A percentile compares a stretch with the other conserved stretches of the same genome.
Evolutionary conservation across 371 early-diverging fungal species (phyloP).

Genomic region (Sporodiniella umbellata): DNA sequence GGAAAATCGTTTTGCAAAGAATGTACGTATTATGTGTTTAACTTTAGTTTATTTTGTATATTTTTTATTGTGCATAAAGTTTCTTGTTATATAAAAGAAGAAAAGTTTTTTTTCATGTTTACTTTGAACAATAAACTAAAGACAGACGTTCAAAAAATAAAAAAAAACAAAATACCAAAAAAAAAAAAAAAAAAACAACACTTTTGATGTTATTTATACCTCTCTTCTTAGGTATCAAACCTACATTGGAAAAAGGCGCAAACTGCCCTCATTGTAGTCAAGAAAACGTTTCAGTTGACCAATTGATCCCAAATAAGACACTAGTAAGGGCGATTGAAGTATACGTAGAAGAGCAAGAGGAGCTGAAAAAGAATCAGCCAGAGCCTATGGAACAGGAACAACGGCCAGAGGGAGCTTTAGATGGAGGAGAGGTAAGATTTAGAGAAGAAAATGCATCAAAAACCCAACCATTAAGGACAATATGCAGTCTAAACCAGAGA

Average conservation of each 20-base stretch:
- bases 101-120: neutral
- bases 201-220: slow-evolving; percentile 6
- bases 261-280: slow-evolving; percentile 34
- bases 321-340: slow-evolving; percentile 28
- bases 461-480: neutral
- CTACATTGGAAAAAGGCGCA: slow-evolving; percentile 24
- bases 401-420: neutral
- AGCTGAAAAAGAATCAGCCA: slow-evolving; percentile 19
- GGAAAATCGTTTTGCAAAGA: slow-evolving; percentile 85
- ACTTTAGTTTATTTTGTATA: slow-evolving; percentile 6
- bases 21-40: slow-evolving; percentile 48
- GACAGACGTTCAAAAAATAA: neutral
- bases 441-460: neutral
- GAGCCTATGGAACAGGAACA: slow-evolving; percentile 7
- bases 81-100: neutral
- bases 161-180: neutral
- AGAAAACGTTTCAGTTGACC: slow-evolving; percentile 23
- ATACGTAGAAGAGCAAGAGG: slow-evolving; percentile 24
- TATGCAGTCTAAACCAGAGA: slow-evolving; percentile 17
- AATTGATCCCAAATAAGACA: slow-evolving; percentile 38
- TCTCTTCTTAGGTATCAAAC: slow-evolving; percentile 29
- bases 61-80: neutral
- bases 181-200: slow-evolving; percentile 1
- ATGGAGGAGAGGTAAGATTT: neutral
- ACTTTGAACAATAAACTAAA: slow-evolving; percentile 1